phyloP scores from a whole-genome alignment of 1,284 basidiomycete species.

The Caloboletus inedulis region DNA sequence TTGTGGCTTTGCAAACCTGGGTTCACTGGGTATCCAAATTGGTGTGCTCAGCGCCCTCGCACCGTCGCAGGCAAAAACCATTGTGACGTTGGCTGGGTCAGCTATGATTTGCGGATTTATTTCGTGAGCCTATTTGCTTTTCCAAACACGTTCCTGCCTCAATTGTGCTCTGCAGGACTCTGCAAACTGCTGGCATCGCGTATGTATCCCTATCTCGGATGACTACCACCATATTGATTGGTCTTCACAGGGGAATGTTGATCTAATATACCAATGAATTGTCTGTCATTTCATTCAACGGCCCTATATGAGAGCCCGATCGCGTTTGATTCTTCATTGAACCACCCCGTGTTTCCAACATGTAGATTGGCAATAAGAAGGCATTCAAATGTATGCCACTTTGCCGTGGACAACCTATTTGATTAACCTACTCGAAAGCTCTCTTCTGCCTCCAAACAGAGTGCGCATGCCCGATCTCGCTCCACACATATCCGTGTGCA shows the following conservation, averaged over 20 bases:
- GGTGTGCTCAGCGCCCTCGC: slow-evolving; percentile 84
- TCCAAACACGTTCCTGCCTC: neutral
- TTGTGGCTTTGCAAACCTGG: slow-evolving; percentile 88
- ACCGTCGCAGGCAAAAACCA: slow-evolving; percentile 69
- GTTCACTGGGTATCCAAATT: slow-evolving; percentile 86
- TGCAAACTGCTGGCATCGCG: slow-evolving; percentile 73
- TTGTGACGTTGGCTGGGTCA: slow-evolving; percentile 68
- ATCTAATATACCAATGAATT: slow-evolving; percentile 30
- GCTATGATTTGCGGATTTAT: slow-evolving; percentile 83
- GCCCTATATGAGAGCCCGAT: too few species aligned
- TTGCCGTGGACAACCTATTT: neutral
- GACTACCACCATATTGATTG: slow-evolving; percentile 4
- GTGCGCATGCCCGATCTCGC: neutral
- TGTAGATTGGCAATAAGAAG: neutral
- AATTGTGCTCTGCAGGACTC: slow-evolving; percentile 37
- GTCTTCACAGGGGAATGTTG: slow-evolving; percentile 46
- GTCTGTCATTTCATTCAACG: neutral
- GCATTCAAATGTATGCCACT: neutral
- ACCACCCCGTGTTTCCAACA: neutral
- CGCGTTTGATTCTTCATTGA: neutral
- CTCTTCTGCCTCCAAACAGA: neutral
- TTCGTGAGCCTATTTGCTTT: slow-evolving; percentile 35
- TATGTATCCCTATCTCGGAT: slow-evolving; percentile 36
- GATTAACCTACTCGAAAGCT: neutral
- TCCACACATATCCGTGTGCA: neutral